Base-by-base conservation (phyloP, 257 asterid species). In the Solanum infundibuliforme region DNA sequence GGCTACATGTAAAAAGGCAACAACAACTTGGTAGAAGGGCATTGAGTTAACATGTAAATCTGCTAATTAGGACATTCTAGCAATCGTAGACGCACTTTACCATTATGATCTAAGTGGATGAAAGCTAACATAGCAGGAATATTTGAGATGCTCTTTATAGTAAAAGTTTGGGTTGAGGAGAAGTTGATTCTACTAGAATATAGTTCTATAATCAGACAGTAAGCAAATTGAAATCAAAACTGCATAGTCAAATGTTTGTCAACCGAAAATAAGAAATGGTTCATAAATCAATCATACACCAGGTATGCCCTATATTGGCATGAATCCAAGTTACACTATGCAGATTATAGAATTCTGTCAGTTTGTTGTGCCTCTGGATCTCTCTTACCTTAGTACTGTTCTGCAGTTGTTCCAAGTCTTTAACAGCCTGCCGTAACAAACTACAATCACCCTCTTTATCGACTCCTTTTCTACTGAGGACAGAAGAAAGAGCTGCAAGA, bases 401-500 rank as follows among this genome's bases (percentile, higher is more conserved):
- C 23, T 79, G 55, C 88, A 86, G 88, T 34, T 86, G 91, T 92
- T 87, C 96, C 89, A 96, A 95, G 91, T 92, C 98, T 14, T 89
- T 94, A 92, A 94, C 93, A 16, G 97, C 95, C 23, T 92, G 91
- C 88, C 91, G 98, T 55, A 95, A 93, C 91, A 95, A 92, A 90
- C 79, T 95, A 86, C 96, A 93, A 87, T 94, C 98, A 4, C 98
- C 98, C 36, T 84, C 92, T 55, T 81, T 91, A 29, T 91, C 96
- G 43, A 92, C 98, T 85, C 99, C 99, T 8, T 94, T 97, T 87
- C 86, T 91, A 32, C 93, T 97, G 89, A 88, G 96, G 87, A 96
- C 96, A 60, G 98, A 95, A 92, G 98, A 95, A 90, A 92, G 99
- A 90, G 96, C 98, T 86, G 92, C 98, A 86, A 94, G 91, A 92